A percentile compares a stretch with the other conserved stretches of the same genome.
Evolutionary conservation across 768 basidiomycete genomes (phyloP).

Genomic region (Cystofilobasidium bisporidii): DNA sequence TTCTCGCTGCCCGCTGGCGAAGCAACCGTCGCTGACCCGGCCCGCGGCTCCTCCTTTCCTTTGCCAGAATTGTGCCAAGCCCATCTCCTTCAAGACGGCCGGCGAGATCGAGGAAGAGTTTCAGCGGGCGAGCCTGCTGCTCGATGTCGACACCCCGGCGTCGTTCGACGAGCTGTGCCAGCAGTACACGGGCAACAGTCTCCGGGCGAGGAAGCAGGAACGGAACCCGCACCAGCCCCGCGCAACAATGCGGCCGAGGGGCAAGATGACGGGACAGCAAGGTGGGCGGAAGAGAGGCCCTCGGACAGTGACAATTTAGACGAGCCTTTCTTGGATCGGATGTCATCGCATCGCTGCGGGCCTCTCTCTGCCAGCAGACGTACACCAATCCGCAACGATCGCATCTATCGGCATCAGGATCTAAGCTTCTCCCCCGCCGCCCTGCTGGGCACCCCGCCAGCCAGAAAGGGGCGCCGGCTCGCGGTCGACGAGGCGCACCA

Average conservation of each 20-base stretch:
- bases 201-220: background rate
- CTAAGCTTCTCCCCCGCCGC: too few species aligned
- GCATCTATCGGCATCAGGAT: too few species aligned
- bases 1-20: background rate
- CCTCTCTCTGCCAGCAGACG: too few species aligned
- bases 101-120: constrained; percentile 11
- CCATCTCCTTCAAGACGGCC: background rate
- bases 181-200: background rate
- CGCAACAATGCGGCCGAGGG: too few species aligned
- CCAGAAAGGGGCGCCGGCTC: constrained; percentile 8
- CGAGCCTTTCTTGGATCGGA: too few species aligned
- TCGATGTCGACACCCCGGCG: background rate
- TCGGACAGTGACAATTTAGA: too few species aligned
- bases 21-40: background rate
- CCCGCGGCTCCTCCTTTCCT: background rate
- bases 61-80: constrained; percentile 4
- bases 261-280: too few species aligned
- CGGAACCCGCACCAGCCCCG: too few species aligned
- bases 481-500: constrained; percentile 31
- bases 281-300: too few species aligned
- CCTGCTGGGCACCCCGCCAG: background rate
- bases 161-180: background rate
- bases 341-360: too few species aligned
- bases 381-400: too few species aligned
- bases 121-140: background rate